phyloP scores from a whole-genome alignment of 495 filamentous ascomycete genomes.

The Apodospora peruviana region DNA sequence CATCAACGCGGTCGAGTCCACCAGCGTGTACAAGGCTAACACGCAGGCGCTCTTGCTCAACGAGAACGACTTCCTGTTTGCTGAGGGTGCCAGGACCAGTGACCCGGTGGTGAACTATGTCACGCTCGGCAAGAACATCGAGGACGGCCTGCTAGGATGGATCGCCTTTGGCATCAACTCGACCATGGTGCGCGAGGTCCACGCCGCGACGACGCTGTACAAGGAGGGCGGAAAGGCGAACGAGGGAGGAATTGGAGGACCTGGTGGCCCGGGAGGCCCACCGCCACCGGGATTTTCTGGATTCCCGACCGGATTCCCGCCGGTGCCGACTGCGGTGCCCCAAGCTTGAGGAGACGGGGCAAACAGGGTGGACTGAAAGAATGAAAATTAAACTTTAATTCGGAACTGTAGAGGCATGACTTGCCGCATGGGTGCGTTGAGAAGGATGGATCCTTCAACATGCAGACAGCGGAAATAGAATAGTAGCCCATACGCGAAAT shows the following conservation, averaged over 20 bases:
- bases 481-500: too few relatives aligned
- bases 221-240: conserved; percentile 22
- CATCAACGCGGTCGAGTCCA: conserved; percentile 49
- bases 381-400: too few relatives aligned
- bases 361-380: conserved; percentile 1
- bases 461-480: too few relatives aligned
- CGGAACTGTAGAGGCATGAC: too few relatives aligned
- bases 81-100: conserved; percentile 34
- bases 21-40: conserved; percentile 52
- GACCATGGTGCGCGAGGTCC: conserved; percentile 6
- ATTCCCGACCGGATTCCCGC: not conserved
- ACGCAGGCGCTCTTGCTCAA: conserved; percentile 47
- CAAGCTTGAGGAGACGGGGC: too few relatives aligned
- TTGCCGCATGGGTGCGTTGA: too few relatives aligned
- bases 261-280: conserved; percentile 6
- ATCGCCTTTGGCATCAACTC: conserved; percentile 50
- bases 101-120: conserved; percentile 53
- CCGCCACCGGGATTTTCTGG: not conserved
- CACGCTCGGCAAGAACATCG: conserved; percentile 46
- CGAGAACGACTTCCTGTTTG: conserved; percentile 37
- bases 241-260: not conserved
- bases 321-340: not conserved
- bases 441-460: too few relatives aligned
- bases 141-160: conserved; percentile 53
- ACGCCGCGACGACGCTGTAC: conserved; percentile 8